These are phyloP conservation scores for Ceratorhiza oryzae-sativae DNA, from an alignment of 1,284 basidiomycete species.

Conservation along the genomic window DNA sequence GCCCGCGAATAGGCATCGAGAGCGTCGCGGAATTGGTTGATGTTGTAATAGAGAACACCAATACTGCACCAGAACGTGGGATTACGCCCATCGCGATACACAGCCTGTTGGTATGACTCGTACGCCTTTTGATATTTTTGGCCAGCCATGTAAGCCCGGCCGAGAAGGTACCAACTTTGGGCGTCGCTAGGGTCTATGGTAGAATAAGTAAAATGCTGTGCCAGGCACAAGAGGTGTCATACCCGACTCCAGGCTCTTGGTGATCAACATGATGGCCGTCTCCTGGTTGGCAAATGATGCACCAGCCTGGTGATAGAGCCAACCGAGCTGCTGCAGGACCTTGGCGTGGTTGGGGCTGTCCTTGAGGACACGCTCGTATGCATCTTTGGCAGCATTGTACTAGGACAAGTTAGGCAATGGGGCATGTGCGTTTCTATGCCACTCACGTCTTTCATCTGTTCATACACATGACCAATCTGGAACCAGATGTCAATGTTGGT, in stretches of 20 bases:
- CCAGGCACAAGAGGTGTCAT: constrained; percentile 48
- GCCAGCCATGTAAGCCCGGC: constrained; percentile 98
- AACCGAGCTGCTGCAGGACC: constrained; percentile 97
- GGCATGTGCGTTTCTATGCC: neutral
- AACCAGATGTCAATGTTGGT: constrained; percentile 99
- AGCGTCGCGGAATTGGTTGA: constrained; percentile 98
- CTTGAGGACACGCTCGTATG: constrained; percentile 93
- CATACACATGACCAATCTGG: constrained; percentile 99
- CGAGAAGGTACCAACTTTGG: constrained; percentile 98
- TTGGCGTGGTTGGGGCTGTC: constrained; percentile 97
- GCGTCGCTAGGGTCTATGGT: constrained; percentile 63
- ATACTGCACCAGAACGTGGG: constrained; percentile 99
- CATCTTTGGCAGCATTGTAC: constrained; percentile 90
- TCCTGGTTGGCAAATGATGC: constrained; percentile 96
- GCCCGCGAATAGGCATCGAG: constrained; percentile 98
- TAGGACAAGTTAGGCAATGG: constrained; percentile 50
- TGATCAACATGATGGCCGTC: constrained; percentile 90
- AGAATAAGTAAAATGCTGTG: neutral
- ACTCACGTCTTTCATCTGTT: constrained; percentile 93
- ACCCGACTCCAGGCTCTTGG: constrained; percentile 94
- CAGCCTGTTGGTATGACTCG: constrained; percentile 98
- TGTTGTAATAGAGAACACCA: constrained; percentile 98
- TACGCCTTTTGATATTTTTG: constrained; percentile 99
- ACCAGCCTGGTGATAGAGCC: constrained; percentile 95
- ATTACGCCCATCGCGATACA: constrained; percentile 97